Base-by-base conservation (phyloP, 345 rosid genomes). In the Ceriops zippeliana region DNA sequence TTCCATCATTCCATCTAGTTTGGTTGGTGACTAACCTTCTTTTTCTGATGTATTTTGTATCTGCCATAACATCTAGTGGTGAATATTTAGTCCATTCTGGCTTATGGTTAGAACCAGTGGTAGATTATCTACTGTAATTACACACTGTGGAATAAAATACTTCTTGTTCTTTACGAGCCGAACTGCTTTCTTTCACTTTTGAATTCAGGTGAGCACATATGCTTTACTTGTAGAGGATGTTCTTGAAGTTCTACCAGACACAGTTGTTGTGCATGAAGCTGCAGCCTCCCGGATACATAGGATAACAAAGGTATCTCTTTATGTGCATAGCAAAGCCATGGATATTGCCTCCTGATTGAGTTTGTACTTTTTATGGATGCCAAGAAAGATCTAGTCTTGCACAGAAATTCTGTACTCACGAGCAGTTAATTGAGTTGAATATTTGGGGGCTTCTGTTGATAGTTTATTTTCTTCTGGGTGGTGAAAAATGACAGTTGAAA, bases 1-100 rank as follows among this genome's bases (percentile, higher is more conserved):
- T 51, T 83, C 98, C 30, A 76, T 93, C 66, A 87, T 93, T 72
- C 97, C 96, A 10, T 93, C 98, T 37, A 90, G 88, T 81, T 81
- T 90, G 98, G 98, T 93, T 69, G 32, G 89, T 63, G 20, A 52
- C 26, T 42, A 21, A 15, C 49, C 62, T 24, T 56, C 69, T 58
- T 68, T 54, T 58, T 49, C 1, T 62, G 32, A 56, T 52, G 38
- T 51, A 64, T 53, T 32, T 19, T 42, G 16, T 58, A 37, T 54
- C 6, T 24, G 19, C 22, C 52, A 15, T 42, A 42, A 24, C 19
- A 19, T 26, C 22, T 27, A 21, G 47, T 20, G 4, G 7, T 27
- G 26, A 47, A 10, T n/a, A 58, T n/a, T 42, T n/a, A 26, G 15
- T 28, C 28, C 19, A 6, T 21, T 37, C 27, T 53, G 22, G 58